phyloP scores from a whole-genome alignment of 805 yeast genomes.

The Scheffersomyces lignosus region DNA sequence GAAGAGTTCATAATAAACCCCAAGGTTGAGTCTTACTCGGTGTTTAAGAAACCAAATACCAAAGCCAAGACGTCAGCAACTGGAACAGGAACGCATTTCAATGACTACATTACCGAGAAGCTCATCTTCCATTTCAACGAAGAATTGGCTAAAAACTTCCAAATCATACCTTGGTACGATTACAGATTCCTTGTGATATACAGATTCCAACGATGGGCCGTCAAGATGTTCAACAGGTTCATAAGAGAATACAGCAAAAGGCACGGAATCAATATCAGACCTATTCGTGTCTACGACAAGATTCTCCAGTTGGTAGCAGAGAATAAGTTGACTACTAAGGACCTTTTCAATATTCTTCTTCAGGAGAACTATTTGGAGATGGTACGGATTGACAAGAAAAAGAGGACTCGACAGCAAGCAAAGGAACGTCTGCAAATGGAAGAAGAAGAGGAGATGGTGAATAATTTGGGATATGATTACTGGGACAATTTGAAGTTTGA shows the following conservation, averaged over 20 bases:
- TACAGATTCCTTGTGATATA: slow-evolving; percentile 23
- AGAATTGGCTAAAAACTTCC: slow-evolving; percentile 15
- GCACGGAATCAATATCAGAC: slow-evolving; percentile 13
- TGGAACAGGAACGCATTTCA: slow-evolving; percentile 8
- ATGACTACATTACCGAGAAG: slow-evolving; percentile 21
- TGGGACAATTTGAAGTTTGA: slow-evolving; percentile 34
- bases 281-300: slow-evolving; percentile 22
- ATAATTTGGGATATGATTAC: slow-evolving; percentile 32
- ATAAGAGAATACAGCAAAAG: slow-evolving; percentile 26
- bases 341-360: slow-evolving; percentile 23
- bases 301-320: slow-evolving; percentile 23
- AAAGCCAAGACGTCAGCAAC: slow-evolving; percentile 2
- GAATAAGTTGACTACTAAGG: slow-evolving; percentile 17
- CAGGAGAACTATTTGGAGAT: slow-evolving; percentile 28
- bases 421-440: not conserved
- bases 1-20: slow-evolving; percentile 13
- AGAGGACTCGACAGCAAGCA: slow-evolving; percentile 7
- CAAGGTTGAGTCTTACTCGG: slow-evolving; percentile 8
- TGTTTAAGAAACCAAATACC: slow-evolving; percentile 8
- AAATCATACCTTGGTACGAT: slow-evolving; percentile 26
- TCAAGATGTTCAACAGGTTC: slow-evolving; percentile 36
- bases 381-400: slow-evolving; percentile 11
- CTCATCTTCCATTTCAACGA: slow-evolving; percentile 22
- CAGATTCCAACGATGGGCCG: slow-evolving; percentile 36
- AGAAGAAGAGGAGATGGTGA: slow-evolving; percentile 10